Conservation (phyloP, 306 rosid species). For the Citrullus mucosospermus region DNA sequence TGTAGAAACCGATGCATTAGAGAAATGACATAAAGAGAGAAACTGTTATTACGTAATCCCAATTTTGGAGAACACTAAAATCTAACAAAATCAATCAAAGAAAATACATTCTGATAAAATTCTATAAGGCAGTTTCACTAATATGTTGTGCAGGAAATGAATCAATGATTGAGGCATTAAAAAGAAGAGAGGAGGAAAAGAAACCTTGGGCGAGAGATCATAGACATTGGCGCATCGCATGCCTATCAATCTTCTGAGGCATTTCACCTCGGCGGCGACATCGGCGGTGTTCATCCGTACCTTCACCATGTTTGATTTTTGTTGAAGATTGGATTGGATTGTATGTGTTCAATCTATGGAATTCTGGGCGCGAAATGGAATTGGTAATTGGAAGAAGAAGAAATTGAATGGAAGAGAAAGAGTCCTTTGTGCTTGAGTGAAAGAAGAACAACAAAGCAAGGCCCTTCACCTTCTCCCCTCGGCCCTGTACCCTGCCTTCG, state of each 20-base stretch:
- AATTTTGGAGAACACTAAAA: neutral
- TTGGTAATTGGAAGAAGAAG: neutral
- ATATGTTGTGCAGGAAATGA: neutral
- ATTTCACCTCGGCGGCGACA: constrained; percentile 96
- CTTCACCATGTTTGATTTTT: constrained; percentile 59
- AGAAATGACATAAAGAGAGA: neutral
- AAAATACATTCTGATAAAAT: neutral
- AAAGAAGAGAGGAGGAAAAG: neutral
- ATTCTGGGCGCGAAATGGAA: constrained; percentile 6
- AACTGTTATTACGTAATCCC: neutral
- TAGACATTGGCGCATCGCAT: constrained; percentile 97
- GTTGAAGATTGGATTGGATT: neutral
- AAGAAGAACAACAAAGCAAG: neutral
- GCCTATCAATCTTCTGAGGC: constrained; percentile 70
- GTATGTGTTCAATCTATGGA: neutral
- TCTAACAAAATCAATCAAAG: neutral
- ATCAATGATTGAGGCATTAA: too few relatives aligned
- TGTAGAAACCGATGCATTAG: constrained; percentile 13
- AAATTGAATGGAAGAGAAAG: neutral
- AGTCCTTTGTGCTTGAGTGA: neutral
- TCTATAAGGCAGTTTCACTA: neutral
- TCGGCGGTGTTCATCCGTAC: constrained; percentile 99
- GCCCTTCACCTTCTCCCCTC: neutral
- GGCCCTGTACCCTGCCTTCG: neutral
- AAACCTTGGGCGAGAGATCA: constrained; percentile 87